Conservation (phyloP, 1,284 basidiomycete species). For the Naganishia liquefaciens region DNA sequence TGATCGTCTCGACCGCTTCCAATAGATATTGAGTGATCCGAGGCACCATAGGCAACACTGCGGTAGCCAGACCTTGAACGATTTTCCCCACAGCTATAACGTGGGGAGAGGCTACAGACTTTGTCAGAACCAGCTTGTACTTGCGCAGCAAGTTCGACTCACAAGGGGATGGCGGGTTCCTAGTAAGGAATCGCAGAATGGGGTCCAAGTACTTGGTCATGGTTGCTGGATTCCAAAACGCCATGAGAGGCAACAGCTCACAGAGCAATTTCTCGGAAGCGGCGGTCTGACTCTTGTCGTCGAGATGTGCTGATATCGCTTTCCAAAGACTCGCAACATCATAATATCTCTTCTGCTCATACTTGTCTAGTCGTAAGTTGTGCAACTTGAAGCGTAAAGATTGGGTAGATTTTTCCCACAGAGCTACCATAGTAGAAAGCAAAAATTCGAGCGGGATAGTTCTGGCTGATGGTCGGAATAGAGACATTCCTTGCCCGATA, state of each 20-base stretch:
- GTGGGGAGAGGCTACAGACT: conserved; percentile 3
- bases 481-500: not conserved
- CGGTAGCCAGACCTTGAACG: conserved; percentile 14
- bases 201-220: conserved; percentile 25
- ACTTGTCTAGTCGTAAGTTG: conserved; percentile 11
- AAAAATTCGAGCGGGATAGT: conserved; percentile 3
- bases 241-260: conserved; percentile 30
- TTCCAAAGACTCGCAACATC: conserved; percentile 25
- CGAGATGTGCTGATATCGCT: conserved; percentile 10
- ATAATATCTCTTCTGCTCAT: too few relatives aligned
- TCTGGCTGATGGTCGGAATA: not conserved
- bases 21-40: conserved; percentile 18
- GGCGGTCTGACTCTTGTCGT: not conserved
- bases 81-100: conserved; percentile 10
- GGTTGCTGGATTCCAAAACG: conserved; percentile 13
- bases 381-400: conserved; percentile 28
- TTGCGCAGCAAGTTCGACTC: not conserved
- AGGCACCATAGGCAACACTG: conserved; percentile 13
- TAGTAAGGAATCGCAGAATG: conserved; percentile 19
- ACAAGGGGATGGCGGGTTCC: not conserved
- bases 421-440: conserved; percentile 24
- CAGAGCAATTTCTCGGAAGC: conserved; percentile 4
- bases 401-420: conserved; percentile 31
- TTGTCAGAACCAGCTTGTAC: not conserved
- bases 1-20: conserved; percentile 13